A percentile compares a stretch with the other conserved stretches of the same genome.
Conservation (phyloP, 371 early-diverging fungal genomes). For the Choanephora cucurbitarum region DNA sequence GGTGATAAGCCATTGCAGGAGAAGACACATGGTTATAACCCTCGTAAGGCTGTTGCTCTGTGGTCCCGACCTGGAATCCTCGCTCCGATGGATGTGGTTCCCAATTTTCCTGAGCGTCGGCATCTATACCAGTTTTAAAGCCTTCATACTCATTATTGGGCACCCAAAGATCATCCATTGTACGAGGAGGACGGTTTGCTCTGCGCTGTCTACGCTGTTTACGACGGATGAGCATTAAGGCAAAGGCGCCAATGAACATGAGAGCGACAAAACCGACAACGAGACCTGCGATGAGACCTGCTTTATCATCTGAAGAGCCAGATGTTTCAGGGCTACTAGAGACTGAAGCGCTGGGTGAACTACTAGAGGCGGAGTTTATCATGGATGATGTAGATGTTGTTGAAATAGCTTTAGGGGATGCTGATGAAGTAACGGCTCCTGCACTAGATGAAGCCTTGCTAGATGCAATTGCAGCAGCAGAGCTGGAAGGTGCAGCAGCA, state of each 20-base stretch:
- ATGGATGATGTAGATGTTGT: neutral
- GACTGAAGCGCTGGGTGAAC: neutral
- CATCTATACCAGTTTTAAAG: neutral
- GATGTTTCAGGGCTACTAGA: neutral
- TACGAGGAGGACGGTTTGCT: neutral
- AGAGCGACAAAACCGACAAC: constrained; percentile 5
- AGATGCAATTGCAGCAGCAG: neutral
- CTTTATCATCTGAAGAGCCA: neutral
- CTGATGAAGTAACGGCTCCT: neutral
- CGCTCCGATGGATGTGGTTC: constrained; percentile 1
- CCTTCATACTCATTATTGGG: neutral
- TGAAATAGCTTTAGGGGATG: neutral
- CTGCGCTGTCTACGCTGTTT: neutral
- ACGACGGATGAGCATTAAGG: constrained; percentile 7
- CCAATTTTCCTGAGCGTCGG: neutral
- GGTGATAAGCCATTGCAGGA: constrained; percentile 5
- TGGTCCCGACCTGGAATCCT: neutral
- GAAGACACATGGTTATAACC: neutral
- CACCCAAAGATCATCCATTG: neutral
- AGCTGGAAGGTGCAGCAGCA: neutral
- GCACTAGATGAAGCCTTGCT: neutral
- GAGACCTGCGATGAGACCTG: constrained; percentile 4
- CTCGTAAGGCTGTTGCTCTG: neutral
- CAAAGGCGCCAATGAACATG: constrained; percentile 4
- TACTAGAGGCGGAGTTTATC: neutral